Percentiles rank a stretch among this genome's conserved stretches.
Evolutionary conservation across 2,329 filamentous ascomycete genomes (phyloP).

Genomic region (Epichloe uncinata): DNA sequence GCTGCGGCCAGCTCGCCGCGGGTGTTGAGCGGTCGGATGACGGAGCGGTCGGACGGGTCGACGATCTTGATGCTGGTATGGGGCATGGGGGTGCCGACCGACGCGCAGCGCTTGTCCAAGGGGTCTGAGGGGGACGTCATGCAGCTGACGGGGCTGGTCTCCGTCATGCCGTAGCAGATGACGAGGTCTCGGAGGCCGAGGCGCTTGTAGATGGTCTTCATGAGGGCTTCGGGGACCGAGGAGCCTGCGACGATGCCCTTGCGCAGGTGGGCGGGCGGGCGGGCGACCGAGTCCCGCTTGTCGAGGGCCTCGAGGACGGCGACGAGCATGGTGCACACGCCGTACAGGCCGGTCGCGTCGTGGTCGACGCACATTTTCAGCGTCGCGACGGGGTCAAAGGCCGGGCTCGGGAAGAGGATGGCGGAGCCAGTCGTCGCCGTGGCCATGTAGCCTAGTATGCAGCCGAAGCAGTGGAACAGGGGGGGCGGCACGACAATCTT

Average conservation of each 20-base stretch:
- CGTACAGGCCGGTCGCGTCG: constrained; percentile 57
- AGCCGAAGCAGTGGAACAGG: constrained; percentile 84
- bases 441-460: constrained; percentile 89
- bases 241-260: constrained; percentile 90
- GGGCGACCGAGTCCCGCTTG: constrained; percentile 15
- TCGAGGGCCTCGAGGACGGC: constrained; percentile 70
- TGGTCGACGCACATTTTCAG: constrained; percentile 43
- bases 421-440: constrained; percentile 70
- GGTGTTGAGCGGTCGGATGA: constrained; percentile 53
- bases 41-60: constrained; percentile 44
- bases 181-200: constrained; percentile 73
- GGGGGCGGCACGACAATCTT: constrained; percentile 80
- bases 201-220: constrained; percentile 57
- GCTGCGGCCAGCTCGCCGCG: constrained; percentile 70
- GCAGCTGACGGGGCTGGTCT: constrained; percentile 63
- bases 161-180: constrained; percentile 95
- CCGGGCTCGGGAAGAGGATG: constrained; percentile 76
- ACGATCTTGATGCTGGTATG: constrained; percentile 72
- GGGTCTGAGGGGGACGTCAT: constrained; percentile 81
- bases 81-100: constrained; percentile 70
- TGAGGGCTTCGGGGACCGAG: constrained; percentile 70
- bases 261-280: constrained; percentile 33
- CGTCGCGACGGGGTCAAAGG: constrained; percentile 68
- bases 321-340: constrained; percentile 90
- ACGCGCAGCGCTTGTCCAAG: constrained; percentile 55